phyloP scores from a whole-genome alignment of 371 early-diverging fungal genomes.

The Syncephalastrum monosporum region DNA sequence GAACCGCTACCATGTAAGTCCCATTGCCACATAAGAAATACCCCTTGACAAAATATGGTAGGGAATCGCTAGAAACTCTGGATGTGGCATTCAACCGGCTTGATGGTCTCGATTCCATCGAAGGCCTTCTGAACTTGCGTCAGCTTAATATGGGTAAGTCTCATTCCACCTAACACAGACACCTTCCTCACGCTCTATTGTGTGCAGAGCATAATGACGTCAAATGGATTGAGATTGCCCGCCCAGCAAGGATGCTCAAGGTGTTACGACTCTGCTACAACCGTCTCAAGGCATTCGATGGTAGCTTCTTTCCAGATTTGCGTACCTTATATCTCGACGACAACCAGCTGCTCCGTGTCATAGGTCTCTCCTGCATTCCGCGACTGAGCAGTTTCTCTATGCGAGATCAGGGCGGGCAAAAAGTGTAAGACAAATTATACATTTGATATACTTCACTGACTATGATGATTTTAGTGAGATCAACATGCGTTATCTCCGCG shows the following conservation, averaged over 20 bases:
- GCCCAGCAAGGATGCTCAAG: conserved; percentile 38
- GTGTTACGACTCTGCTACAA: conserved; percentile 50
- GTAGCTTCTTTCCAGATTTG: conserved; percentile 45
- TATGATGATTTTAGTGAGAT: conserved; percentile 29
- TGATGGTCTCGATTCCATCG: conserved; percentile 43
- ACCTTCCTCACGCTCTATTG: neutral
- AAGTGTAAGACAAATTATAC: conserved; percentile 22
- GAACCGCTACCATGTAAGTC: conserved; percentile 34
- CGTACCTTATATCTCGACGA: conserved; percentile 53
- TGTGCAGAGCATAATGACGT: conserved; percentile 51
- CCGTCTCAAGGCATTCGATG: conserved; percentile 46
- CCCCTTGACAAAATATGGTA: conserved; percentile 7
- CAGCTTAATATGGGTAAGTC: conserved; percentile 42
- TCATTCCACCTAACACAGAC: neutral
- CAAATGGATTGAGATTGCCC: conserved; percentile 34
- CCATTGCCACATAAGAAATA: neutral
- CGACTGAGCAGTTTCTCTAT: conserved; percentile 50
- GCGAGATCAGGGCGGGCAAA: conserved; percentile 53
- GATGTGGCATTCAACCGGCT: conserved; percentile 56
- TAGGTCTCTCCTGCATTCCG: conserved; percentile 37
- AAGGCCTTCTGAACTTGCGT: conserved; percentile 34
- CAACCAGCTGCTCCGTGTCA: conserved; percentile 46
- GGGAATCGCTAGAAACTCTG: conserved; percentile 47
- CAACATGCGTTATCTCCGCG: conserved; percentile 45
- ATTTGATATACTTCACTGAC: neutral